A percentile compares a stretch with the other conserved stretches of the same genome.
Evolutionary conservation across 371 early-diverging fungal species (phyloP).

Genomic region (Rhizopus arrhizus): DNA sequence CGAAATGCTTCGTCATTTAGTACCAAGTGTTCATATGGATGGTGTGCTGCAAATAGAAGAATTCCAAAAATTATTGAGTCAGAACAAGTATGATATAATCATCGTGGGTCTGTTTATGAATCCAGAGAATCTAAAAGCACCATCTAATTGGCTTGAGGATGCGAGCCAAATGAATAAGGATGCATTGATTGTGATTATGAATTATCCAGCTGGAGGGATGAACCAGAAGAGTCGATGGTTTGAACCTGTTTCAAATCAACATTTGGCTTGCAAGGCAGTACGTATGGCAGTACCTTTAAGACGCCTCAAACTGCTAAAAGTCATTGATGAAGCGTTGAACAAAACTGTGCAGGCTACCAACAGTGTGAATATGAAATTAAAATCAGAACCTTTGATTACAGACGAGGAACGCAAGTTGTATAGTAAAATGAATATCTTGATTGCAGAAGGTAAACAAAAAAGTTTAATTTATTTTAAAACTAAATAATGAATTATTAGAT

Average conservation of each 20-base stretch:
- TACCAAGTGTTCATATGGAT: constrained; percentile 32
- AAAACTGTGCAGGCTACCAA: constrained; percentile 10
- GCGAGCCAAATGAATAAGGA: constrained; percentile 20
- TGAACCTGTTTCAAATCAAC: constrained; percentile 20
- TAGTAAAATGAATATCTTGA: constrained; percentile 42
- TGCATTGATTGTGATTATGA: constrained; percentile 36
- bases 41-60: constrained; percentile 32
- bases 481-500: constrained; percentile 21
- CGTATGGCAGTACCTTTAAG: constrained; percentile 59
- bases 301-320: constrained; percentile 45
- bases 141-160: constrained; percentile 28
- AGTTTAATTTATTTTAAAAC: not conserved
- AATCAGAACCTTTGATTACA: constrained; percentile 21
- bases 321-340: constrained; percentile 35
- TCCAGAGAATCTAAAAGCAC: constrained; percentile 9
- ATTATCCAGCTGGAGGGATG: constrained; percentile 41
- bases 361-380: constrained; percentile 7
- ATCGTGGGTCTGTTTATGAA: constrained; percentile 41
- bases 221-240: constrained; percentile 21
- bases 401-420: constrained; percentile 37
- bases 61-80: constrained; percentile 12
- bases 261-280: constrained; percentile 30
- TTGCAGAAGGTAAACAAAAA: constrained; percentile 41
- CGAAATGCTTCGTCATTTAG: constrained; percentile 35
- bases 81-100: constrained; percentile 34